These are phyloP conservation scores for Hypoxylon sp. DNA, from an alignment of 2,329 filamentous ascomycete species.

Conservation along the genomic window DNA sequence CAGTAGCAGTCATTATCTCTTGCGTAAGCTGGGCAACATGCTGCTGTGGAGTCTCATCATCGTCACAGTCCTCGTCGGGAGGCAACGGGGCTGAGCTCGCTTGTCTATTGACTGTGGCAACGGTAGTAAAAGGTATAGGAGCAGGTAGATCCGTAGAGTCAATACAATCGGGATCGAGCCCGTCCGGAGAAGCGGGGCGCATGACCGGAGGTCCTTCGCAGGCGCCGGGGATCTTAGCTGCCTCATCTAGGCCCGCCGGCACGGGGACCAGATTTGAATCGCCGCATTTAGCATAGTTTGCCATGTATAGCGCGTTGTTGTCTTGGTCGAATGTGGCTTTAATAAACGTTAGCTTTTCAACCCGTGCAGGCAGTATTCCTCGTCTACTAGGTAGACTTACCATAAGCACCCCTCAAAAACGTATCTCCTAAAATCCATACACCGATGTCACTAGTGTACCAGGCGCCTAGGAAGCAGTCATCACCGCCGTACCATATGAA, in stretches of 20 bases:
- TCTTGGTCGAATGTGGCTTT: slow-evolving; percentile 51
- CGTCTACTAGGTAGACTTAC: slow-evolving; percentile 34
- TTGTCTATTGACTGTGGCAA: slow-evolving; percentile 10
- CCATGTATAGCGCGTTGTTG: slow-evolving; percentile 52
- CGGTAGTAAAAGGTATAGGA: slow-evolving; percentile 1
- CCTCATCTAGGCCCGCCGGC: slow-evolving; percentile 47
- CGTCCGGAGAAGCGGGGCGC: slow-evolving; percentile 12
- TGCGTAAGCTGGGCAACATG: neutral
- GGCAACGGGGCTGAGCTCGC: slow-evolving; percentile 8
- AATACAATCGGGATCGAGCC: slow-evolving; percentile 12
- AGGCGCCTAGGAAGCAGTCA: slow-evolving; percentile 49
- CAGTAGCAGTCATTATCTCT: slow-evolving; percentile 20
- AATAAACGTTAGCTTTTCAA: neutral
- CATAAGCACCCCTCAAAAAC: slow-evolving; percentile 52
- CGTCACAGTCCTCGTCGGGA: slow-evolving; percentile 22
- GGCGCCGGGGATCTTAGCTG: slow-evolving; percentile 46
- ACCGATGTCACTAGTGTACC: slow-evolving; percentile 41
- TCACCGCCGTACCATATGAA: slow-evolving; percentile 52
- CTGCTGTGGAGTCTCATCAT: slow-evolving; percentile 1
- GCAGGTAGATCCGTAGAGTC: neutral
- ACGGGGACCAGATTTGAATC: slow-evolving; percentile 49
- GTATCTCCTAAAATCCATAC: slow-evolving; percentile 53
- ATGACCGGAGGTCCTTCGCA: slow-evolving; percentile 31
- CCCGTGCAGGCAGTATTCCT: neutral
- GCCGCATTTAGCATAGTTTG: slow-evolving; percentile 47